A percentile compares a stretch with the other conserved stretches of the same genome.
phyloP scores from a whole-genome alignment of 208 protist genomes.

The Leishmania lainsoni region DNA sequence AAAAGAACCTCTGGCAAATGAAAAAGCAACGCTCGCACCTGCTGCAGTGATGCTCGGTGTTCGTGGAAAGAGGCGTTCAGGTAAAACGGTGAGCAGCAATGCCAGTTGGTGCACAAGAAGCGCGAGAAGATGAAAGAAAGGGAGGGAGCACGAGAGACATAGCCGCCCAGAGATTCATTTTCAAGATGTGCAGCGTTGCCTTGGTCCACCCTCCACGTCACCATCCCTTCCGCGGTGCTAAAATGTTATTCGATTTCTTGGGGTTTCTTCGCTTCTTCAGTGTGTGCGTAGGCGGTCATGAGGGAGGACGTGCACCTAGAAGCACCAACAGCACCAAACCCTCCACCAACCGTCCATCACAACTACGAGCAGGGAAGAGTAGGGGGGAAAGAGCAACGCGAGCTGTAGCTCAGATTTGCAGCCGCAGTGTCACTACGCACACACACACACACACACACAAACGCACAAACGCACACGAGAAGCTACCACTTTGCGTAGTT shows the following conservation, averaged over 20 bases:
- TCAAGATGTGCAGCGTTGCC: neutral
- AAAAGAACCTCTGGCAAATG: neutral
- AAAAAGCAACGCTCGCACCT: neutral
- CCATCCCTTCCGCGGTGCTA: neutral
- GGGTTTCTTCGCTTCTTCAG: neutral
- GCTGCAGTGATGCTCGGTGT: neutral
- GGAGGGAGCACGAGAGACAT: neutral
- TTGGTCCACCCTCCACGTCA: neutral
- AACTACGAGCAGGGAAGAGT: neutral
- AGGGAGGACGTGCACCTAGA: neutral
- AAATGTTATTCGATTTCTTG: neutral
- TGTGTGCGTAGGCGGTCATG: neutral
- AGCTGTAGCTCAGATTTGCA: neutral
- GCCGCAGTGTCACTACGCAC: neutral
- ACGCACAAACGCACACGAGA: neutral
- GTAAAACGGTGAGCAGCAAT: neutral
- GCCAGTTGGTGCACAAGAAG: neutral
- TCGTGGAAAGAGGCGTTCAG: neutral
- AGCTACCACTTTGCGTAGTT: slow-evolving; percentile 26
- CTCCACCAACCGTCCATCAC: neutral
- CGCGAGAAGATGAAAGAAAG: neutral
- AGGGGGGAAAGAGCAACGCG: neutral
- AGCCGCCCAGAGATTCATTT: neutral
- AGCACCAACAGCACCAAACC: neutral
- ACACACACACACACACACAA: neutral